Base-by-base conservation (phyloP, 2,329 filamentous ascomycete genomes). In the Pseudogymnoascus sp. region DNA sequence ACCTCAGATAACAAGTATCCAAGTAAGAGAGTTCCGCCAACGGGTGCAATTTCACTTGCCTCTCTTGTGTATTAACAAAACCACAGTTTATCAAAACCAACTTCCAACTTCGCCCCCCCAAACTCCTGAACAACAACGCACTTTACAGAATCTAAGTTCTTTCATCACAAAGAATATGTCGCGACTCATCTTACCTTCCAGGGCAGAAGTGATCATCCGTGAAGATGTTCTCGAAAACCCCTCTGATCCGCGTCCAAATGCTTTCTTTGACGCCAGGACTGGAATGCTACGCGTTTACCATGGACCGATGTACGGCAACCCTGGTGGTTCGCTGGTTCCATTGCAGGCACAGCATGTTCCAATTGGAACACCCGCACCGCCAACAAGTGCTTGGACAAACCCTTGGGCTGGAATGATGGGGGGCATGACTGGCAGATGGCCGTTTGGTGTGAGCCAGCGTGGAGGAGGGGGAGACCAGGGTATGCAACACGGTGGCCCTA, bases 271-370 rank as follows among this genome's bases (percentile, higher is more conserved):
- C 66, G 68, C 74, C n/a, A 74, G 76, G 50, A 75, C 78, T 64
- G 79, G 81, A 33, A 71, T 82, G 17, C 74, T 83, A 58, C 79
- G 82, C 11, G 78, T 85, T 26, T 85, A 85, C 64, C 79, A 85
- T 64, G 83, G 82, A 0, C 77, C 79, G 2, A 73, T 75, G 0
- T 85, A 83, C 67, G 81, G 82, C 4, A 81, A 81, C 64, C 76
- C 78, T 24, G 72, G 75, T 24, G 75, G 75, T 1, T 69, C 72
- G 2, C 67, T 82, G n/a, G 81, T 84, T 66, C 79, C 81, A 1
- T 71, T 71, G 15, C 68, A 68, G 24, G 66, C 67, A 7, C 69
- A 69, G 10, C 69, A 73, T 3, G 66, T 77, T 39, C 57, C 57
- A 39, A 59, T 40, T 17, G 37, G 57, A 59, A 59, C 57, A 59